These are phyloP conservation scores for Colletotrichum orbiculare DNA, from an alignment of 2,329 filamentous ascomycete species.

Conservation along the genomic window DNA sequence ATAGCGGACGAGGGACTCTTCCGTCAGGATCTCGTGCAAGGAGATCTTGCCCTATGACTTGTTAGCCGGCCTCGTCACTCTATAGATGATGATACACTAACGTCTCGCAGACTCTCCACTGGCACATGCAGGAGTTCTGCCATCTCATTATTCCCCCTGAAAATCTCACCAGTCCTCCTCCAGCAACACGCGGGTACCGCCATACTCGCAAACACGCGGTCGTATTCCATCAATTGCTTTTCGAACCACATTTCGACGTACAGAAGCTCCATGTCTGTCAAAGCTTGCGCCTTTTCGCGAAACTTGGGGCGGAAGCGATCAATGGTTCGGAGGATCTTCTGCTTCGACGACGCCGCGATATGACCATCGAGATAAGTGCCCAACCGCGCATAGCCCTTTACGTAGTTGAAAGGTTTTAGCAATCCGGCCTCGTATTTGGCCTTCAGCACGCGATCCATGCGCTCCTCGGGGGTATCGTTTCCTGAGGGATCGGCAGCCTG, in stretches of 20 bases:
- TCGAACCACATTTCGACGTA: conserved; percentile 99
- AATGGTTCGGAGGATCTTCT: conserved; percentile 91
- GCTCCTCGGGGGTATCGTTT: conserved; percentile 85
- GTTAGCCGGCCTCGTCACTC: conserved; percentile 33
- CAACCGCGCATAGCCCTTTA: conserved; percentile 91
- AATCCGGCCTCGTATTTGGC: conserved; percentile 97
- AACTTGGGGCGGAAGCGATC: conserved; percentile 96
- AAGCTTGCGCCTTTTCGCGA: conserved; percentile 88
- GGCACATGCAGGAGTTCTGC: conserved; percentile 94
- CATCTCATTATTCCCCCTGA: conserved; percentile 98
- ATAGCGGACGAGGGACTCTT: conserved; percentile 94
- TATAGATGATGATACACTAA: conserved; percentile 58
- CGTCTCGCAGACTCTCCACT: conserved; percentile 90
- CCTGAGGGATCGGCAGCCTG: conserved; percentile 95
- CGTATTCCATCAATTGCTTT: conserved; percentile 94
- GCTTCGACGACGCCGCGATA: conserved; percentile 82
- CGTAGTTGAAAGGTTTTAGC: conserved; percentile 97
- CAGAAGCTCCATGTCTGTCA: conserved; percentile 94
- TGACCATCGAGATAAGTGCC: conserved; percentile 93
- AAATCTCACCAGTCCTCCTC: conserved; percentile 96
- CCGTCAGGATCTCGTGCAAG: conserved; percentile 93
- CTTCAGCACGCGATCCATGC: conserved; percentile 92
- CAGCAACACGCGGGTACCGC: conserved; percentile 97
- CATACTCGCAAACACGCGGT: conserved; percentile 98
- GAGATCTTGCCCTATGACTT: conserved; percentile 83